Evolutionary conservation across 1,139 yeast genomes (phyloP).

Genomic region (Zygosaccharomyces sapae): DNA sequence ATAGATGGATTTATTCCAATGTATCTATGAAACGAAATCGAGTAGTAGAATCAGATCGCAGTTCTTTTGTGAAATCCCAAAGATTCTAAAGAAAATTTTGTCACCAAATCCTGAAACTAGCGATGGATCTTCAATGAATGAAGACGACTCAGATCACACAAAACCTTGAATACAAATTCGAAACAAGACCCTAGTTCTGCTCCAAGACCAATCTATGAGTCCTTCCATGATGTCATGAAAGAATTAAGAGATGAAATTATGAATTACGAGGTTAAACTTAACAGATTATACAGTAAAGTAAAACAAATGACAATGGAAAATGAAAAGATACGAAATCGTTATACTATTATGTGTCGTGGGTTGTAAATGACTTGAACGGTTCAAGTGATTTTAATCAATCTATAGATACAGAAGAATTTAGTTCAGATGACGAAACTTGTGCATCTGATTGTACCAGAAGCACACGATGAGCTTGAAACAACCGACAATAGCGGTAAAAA

Average conservation of each 20-base stretch:
- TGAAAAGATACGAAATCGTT: constrained; percentile 10
- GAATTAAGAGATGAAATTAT: constrained; percentile 20
- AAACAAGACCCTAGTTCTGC: no score
- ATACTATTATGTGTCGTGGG: constrained; percentile 5
- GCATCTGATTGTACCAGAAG: not conserved
- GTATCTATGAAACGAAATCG: not conserved
- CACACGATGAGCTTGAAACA: not conserved
- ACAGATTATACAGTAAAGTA: constrained; percentile 19
- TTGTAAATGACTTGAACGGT: not conserved
- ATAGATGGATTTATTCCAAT: constrained; percentile 9
- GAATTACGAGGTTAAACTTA: constrained; percentile 21
- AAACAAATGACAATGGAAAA: constrained; percentile 10
- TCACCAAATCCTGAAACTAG: not conserved
- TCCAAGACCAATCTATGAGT: not conserved
- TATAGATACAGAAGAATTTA: not conserved
- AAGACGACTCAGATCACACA: no score
- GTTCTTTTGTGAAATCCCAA: not conserved
- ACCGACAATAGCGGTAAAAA: not conserved
- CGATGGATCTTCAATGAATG: not conserved
- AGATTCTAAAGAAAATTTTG: not conserved
- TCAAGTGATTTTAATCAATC: not conserved
- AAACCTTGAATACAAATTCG: no score
- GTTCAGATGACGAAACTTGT: constrained; percentile 1
- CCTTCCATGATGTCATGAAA: not conserved
- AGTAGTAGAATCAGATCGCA: not conserved